phyloP scores from a whole-genome alignment of 768 basidiomycete genomes.

The Fistulinella prunicolor region DNA sequence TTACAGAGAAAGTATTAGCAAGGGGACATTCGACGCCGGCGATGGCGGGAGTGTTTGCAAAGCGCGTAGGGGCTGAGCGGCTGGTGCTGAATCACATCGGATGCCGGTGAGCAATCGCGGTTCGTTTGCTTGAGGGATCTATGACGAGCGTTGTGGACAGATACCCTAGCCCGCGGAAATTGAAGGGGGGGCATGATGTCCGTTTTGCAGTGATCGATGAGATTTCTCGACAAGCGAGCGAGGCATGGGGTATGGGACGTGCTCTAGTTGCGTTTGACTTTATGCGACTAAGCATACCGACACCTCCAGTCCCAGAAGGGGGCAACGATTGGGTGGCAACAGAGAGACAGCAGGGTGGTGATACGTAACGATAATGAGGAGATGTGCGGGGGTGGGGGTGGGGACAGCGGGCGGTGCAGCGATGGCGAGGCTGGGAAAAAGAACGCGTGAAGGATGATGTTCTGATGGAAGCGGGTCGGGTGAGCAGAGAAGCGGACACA shows the following conservation, averaged over 20 bases:
- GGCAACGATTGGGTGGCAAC: no score
- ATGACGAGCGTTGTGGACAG: constrained; percentile 27
- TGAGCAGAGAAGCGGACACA: no score
- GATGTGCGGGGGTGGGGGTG: no score
- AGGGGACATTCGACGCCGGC: constrained; percentile 77
- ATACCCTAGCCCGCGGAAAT: constrained; percentile 49
- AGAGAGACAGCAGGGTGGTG: no score
- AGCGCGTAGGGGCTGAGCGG: constrained; percentile 50
- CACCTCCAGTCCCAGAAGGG: no score
- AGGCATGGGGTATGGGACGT: constrained; percentile 49
- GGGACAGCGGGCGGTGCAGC: no score
- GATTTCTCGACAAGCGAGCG: constrained; percentile 60
- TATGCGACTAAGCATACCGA: constrained; percentile 45
- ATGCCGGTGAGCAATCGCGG: constrained; percentile 43
- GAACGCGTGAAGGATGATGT: no score
- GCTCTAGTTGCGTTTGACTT: constrained; percentile 60
- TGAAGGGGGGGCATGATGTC: constrained; percentile 25
- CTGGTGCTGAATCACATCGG: constrained; percentile 81
- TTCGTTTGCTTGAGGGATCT: no score
- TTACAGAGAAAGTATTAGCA: constrained; percentile 49
- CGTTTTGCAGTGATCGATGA: constrained; percentile 53
- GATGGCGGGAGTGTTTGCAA: constrained; percentile 78
- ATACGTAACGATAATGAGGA: no score
- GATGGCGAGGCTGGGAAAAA: no score
- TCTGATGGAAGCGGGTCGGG: no score